phyloP scores from a whole-genome alignment of 1,284 basidiomycete species.

The Puccinia hordei region DNA sequence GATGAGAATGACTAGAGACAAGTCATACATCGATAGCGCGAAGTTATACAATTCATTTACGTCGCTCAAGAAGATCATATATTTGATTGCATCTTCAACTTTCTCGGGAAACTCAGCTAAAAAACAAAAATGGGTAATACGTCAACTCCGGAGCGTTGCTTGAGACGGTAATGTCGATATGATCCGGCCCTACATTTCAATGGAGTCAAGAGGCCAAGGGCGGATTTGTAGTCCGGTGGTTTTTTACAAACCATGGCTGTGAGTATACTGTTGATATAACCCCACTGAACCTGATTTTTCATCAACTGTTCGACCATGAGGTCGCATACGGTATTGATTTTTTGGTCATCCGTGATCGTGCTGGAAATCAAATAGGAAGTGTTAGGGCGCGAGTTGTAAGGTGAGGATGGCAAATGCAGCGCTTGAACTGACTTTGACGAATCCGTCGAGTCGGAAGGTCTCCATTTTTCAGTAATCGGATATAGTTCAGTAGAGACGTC shows the following conservation, averaged over 20 bases:
- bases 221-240: slow-evolving; percentile 87
- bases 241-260: slow-evolving; percentile 90
- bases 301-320: slow-evolving; percentile 75
- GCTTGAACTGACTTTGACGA: not conserved
- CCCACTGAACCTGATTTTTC: slow-evolving; percentile 67
- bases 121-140: slow-evolving; percentile 12
- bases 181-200: slow-evolving; percentile 67
- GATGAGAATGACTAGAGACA: slow-evolving; percentile 89
- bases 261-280: slow-evolving; percentile 85
- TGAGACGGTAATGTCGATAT: not conserved
- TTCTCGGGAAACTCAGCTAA: slow-evolving; percentile 71
- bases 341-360: slow-evolving; percentile 59
- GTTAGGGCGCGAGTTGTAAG: not conserved
- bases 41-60: slow-evolving; percentile 88
- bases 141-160: slow-evolving; percentile 1
- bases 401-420: not conserved
- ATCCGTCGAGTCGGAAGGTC: slow-evolving; percentile 1
- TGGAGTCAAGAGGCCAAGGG: slow-evolving; percentile 73
- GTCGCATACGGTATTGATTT: slow-evolving; percentile 76
- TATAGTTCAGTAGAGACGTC: slow-evolving; percentile 36
- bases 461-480: slow-evolving; percentile 39
- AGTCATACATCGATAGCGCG: slow-evolving; percentile 98
- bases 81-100: slow-evolving; percentile 95
- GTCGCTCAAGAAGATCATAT: slow-evolving; percentile 96
- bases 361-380: slow-evolving; percentile 40